Evolutionary conservation across 805 yeast genomes (phyloP).

Genomic region (Barnettozyma vustinii): DNA sequence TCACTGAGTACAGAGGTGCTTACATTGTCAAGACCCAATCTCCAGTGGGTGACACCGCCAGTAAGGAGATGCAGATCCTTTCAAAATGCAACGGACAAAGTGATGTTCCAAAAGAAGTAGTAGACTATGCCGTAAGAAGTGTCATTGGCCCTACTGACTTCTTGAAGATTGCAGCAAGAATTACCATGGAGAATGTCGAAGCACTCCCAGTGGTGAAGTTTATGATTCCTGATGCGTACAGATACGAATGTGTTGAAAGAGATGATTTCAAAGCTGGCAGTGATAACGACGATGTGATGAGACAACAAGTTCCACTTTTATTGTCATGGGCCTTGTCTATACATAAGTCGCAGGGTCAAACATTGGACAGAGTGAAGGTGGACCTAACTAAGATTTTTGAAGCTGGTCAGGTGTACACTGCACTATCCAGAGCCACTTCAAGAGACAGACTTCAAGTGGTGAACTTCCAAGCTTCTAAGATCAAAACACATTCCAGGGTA

Average conservation of each 20-base stretch:
- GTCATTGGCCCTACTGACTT: constrained; percentile 10
- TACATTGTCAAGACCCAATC: constrained; percentile 14
- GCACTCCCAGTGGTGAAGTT: constrained; percentile 31
- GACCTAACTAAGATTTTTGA: constrained; percentile 66
- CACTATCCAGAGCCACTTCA: constrained; percentile 71
- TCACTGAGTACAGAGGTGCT: constrained; percentile 6
- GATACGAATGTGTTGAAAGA: constrained; percentile 30
- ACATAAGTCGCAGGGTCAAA: constrained; percentile 84
- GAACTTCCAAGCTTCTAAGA: constrained; percentile 55
- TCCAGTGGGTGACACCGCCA: constrained; percentile 14
- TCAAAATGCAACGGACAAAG: constrained; percentile 26
- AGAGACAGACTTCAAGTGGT: constrained; percentile 59
- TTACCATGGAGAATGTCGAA: constrained; percentile 17
- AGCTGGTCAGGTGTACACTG: constrained; percentile 81
- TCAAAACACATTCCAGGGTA: constrained; percentile 57
- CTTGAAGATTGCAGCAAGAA: constrained; percentile 17
- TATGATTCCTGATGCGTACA: constrained; percentile 24
- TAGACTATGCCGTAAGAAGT: constrained; percentile 20
- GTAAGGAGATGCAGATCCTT: constrained; percentile 23
- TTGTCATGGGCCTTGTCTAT: constrained; percentile 82
- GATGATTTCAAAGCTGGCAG: constrained; percentile 34
- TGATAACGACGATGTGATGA: constrained; percentile 25
- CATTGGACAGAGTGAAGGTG: constrained; percentile 63
- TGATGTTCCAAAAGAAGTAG: constrained; percentile 24
- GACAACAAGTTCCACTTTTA: constrained; percentile 63